Base-by-base conservation (phyloP, 208 protist species). In the Crithidia sp. region DNA sequence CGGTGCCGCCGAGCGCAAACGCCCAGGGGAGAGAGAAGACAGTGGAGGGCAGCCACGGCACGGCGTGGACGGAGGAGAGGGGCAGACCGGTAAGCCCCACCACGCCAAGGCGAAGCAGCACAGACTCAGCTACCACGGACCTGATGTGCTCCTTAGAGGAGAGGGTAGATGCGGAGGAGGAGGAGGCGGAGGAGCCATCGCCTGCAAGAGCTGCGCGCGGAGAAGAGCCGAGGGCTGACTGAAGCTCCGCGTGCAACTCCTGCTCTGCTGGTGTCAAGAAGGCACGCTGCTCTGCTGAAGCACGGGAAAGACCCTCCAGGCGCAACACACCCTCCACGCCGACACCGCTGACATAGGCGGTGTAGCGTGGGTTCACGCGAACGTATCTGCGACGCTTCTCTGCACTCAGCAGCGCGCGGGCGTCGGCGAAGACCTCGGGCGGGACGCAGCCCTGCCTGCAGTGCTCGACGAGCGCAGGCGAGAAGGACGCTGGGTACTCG, bases 31-130 rank as follows among this genome's bases (percentile, higher is more conserved):
- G 14, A 3, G 81, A 36, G 45, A 85, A 92, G 45, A 64, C 72
- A n/a, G 67, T 44, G 73, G 72, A 90, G 3, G 89, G 88, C 39
- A 96, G 76, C 90, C 92, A 95, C 14, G 63, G 17, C 28, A 95
- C 84, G 2, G 66, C 19, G 40, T 76, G 9, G 4, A 96, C 72
- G 0, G 14, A 69, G 3, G 37, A 17, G 5, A 79, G 36, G 6
- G 76, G 19, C 4, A 90, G 36, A 10, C 76, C 67, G 12, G 90
- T 74, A 0, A 71, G 65, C 7, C 13, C 58, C 16, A 81, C 74
- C 44, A 92, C 36, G 41, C 59, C 67, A 5, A 74, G 54, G 13
- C 49, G 76, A 19, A 88, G 45, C 8, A 53, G 47, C 41, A 28
- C 4, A 7, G 60, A 4, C 10, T 44, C 16, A 0, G 57, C 49